Evolutionary conservation across 495 filamentous ascomycete genomes (phyloP).

Genomic region (Hypomontagnella monticulosa): DNA sequence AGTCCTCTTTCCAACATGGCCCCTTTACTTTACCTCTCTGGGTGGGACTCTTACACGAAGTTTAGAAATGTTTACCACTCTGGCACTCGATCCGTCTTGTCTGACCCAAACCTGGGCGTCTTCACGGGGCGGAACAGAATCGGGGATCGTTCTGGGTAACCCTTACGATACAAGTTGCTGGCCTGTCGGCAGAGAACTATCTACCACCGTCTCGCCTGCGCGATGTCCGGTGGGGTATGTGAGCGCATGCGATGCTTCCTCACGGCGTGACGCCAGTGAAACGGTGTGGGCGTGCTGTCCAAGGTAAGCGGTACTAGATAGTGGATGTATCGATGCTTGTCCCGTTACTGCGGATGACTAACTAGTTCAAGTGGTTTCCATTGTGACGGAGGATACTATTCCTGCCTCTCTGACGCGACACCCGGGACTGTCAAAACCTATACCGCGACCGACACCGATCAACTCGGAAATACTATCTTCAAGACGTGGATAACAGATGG

Average conservation of each 20-base stretch:
- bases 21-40: too few relatives aligned
- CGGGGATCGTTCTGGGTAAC: conserved; percentile 24
- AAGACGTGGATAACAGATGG: not conserved
- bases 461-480: conserved; percentile 26
- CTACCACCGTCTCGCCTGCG: conserved; percentile 30
- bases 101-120: conserved; percentile 26
- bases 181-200: conserved; percentile 5
- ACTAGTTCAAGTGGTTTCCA: conserved; percentile 9
- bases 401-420: conserved; percentile 2
- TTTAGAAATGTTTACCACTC: conserved; percentile 14
- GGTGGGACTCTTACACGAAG: too few relatives aligned
- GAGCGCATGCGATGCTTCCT: conserved; percentile 27
- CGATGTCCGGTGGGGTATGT: conserved; percentile 27
- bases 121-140: too few relatives aligned
- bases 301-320: conserved; percentile 5
- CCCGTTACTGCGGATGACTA: not conserved
- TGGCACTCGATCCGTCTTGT: conserved; percentile 26
- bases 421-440: conserved; percentile 2
- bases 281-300: conserved; percentile 38
- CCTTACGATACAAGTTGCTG: conserved; percentile 27
- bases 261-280: conserved; percentile 10
- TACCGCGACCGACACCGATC: conserved; percentile 6
- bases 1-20: too few relatives aligned
- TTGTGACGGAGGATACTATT: conserved; percentile 23
- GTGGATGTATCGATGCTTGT: not conserved